These are phyloP conservation scores for Didymella arachidicola DNA, from an alignment of 2,329 filamentous ascomycete genomes.

Conservation along the genomic window DNA sequence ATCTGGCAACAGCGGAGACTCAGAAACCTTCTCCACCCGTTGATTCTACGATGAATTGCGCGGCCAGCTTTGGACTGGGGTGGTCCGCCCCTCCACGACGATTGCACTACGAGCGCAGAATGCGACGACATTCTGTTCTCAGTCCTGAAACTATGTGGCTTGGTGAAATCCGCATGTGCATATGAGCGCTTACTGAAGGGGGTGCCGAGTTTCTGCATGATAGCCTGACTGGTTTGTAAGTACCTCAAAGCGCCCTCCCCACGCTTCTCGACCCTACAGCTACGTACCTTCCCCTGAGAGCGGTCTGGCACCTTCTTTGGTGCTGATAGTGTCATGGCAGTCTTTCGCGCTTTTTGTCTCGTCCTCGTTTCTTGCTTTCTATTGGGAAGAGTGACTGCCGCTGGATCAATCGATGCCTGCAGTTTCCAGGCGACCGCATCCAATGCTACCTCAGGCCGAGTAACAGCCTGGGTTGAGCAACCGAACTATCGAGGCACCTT, in stretches of 20 bases:
- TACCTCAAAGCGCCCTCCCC: background rate
- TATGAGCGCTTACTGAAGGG: background rate
- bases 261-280: background rate
- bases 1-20: background rate
- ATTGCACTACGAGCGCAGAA: background rate
- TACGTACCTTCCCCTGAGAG: background rate
- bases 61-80: background rate
- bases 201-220: background rate
- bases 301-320: background rate
- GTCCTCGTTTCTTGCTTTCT: background rate
- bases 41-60: no score
- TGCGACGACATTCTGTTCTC: background rate
- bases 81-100: background rate
- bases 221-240: background rate
- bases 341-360: background rate
- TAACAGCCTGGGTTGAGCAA: conserved; percentile 21
- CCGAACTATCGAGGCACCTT: conserved; percentile 24
- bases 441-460: background rate
- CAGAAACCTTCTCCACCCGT: no score
- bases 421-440: background rate
- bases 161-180: background rate
- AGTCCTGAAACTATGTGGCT: background rate
- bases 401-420: background rate
- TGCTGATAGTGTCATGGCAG: background rate
- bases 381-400: background rate